Evolutionary conservation across 2,329 filamentous ascomycete genomes (phyloP), one percentile per base, ranked within the genome.

Genomic region (Talaromyces sp.): DNA sequence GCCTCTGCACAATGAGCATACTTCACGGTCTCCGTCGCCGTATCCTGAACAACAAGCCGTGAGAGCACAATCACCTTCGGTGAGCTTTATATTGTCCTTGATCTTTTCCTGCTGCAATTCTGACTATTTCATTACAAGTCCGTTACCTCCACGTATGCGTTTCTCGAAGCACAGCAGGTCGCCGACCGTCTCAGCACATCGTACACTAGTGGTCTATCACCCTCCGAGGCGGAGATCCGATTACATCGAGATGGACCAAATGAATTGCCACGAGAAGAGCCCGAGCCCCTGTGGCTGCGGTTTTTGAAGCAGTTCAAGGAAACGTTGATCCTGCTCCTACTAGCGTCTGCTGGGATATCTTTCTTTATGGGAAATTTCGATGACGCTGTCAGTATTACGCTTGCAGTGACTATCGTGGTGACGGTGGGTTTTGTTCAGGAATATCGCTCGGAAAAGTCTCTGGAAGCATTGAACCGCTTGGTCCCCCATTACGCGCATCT

Each of bases 291-390:
- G 62, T 99, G 95, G 92, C 79, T 97, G 59, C 90, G 95, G 62
- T 99, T 99, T 70, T 74, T 96, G 63, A 96, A 96, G 76, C 95
- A 99, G 72, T 99, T 99, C 74, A 92, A 96, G 72, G 95, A 99
- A 73, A 93, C 95, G 0, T 81, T 99, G 60, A 99, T 99, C 65
- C 77, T 98, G 25, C 84, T 99, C n/a, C 84, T 99, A 17, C 84
- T 99, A 25, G 90, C 87, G 7, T 98, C 95, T 3, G 93, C 95
- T 0, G 88, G 84, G 19, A 89, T 96, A 44, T 98, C 93, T 0
- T 85, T 98, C 55, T 77, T 98, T 51, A 89, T 99, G 75, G 92
- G 93, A 57, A 99, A 99, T 72, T 87, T 88, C 72, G 93, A 98
- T 69, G 96, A 99, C 78, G 93, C 93, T 6, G 80, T 99, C 69